phyloP scores from a whole-genome alignment of 257 asterid genomes.

The Solanum etuberosum region DNA sequence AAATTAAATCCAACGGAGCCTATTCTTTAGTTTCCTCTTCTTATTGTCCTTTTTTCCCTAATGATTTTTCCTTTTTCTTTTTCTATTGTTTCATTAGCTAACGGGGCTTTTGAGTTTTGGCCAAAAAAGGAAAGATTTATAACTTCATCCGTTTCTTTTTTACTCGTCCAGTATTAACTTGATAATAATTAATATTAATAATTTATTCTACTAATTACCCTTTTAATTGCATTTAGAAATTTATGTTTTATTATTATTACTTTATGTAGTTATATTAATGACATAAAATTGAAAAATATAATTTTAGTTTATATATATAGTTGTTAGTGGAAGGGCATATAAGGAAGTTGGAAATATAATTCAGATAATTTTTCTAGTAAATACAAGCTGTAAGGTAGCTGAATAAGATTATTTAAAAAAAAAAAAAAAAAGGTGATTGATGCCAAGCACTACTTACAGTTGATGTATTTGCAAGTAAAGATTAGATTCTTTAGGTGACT shows the following conservation, averaged over 20 bases:
- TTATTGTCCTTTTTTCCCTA: not conserved
- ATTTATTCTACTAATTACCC: too few species aligned
- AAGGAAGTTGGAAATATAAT: not conserved
- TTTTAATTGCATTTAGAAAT: not conserved
- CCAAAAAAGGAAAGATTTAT: not conserved
- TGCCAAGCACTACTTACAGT: slow-evolving; percentile 9
- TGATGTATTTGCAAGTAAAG: slow-evolving; percentile 12
- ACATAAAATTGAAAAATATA: too few species aligned
- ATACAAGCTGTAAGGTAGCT: not conserved
- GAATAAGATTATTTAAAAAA: not conserved
- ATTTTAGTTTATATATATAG: too few species aligned
- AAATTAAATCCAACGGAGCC: not conserved
- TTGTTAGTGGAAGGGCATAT: not conserved
- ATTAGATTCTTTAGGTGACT: slow-evolving; percentile 17
- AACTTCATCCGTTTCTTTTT: not conserved
- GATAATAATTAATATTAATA: too few species aligned
- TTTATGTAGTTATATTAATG: not conserved
- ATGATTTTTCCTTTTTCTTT: not conserved
- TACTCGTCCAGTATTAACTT: too few species aligned
- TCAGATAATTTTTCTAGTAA: not conserved
- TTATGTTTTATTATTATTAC: too few species aligned
- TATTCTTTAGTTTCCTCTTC: not conserved
- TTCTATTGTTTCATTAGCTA: not conserved
- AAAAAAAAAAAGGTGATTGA: not conserved
- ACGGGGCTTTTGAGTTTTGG: not conserved